phyloP scores from a whole-genome alignment of 225 moss, liverwort and hornwort species.

The Physcomitrium patens region DNA sequence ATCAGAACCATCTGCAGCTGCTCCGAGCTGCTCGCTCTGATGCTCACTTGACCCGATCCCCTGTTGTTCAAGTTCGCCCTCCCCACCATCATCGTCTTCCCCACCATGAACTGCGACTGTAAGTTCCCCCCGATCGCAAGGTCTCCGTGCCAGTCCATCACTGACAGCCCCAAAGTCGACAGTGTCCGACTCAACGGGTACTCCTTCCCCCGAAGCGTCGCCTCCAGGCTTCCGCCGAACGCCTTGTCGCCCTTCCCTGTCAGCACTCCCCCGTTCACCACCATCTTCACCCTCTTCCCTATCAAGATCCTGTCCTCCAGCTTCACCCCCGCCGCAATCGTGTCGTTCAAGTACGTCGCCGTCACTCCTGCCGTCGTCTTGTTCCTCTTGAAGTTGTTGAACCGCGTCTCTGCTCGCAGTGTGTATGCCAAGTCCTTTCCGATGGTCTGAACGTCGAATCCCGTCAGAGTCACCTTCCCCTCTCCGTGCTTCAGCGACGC shows the following conservation, averaged over 20 bases:
- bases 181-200: conserved; percentile 34
- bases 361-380: conserved; percentile 44
- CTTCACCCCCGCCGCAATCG: conserved; percentile 41
- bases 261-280: conserved; percentile 44
- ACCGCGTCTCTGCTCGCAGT: conserved; percentile 34
- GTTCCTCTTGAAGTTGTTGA: conserved; percentile 40
- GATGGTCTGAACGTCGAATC: conserved; percentile 44
- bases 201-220: conserved; percentile 36
- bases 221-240: conserved; percentile 41
- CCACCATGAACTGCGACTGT: conserved; percentile 46
- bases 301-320: conserved; percentile 42
- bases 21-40: conserved; percentile 40
- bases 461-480: conserved; percentile 34
- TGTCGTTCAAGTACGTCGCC: conserved; percentile 38
- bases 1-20: conserved; percentile 46
- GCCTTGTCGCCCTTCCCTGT: conserved; percentile 47
- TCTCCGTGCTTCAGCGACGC: conserved; percentile 44
- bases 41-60: conserved; percentile 40
- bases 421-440: conserved; percentile 45
- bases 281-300: conserved; percentile 43
- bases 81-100: conserved; percentile 44
- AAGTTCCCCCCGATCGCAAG: conserved; percentile 42
- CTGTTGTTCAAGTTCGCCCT: conserved; percentile 44
- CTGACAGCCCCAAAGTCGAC: conserved; percentile 42
- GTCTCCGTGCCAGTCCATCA: conserved; percentile 50